Evolutionary conservation across 1,284 basidiomycete species (phyloP), one percentile per base, ranked within the genome.

Genomic region (Sutorius eximius): DNA sequence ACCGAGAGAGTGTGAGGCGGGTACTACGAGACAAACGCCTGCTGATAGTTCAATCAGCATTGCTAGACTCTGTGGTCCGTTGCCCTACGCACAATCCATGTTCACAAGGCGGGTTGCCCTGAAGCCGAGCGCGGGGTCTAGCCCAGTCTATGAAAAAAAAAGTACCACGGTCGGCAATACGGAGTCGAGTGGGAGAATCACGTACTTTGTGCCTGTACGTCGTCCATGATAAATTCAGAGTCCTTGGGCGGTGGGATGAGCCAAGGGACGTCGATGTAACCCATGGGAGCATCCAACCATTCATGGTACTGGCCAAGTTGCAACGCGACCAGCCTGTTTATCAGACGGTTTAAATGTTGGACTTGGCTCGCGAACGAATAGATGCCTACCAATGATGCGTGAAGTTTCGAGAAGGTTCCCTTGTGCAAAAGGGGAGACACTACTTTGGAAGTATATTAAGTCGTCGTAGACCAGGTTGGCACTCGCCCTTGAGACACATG

Each of bases 391-490:
- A n/a, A 38, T 6, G 3, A 20, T 38, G 53, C 51, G 22, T 38
- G 68, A 71, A 71, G 52, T 38, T 69, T 69, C 67, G 65, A 71
- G 67, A 69, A 69, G 33, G 63, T 69, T 67, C 69, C 34, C 13
- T 45, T 34, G 18, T 22, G 48, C 48, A 47, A 46, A 53, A 50
- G 42, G 30, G 53, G 57, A 46, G 51, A 52, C 42, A 37, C 37
- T 18, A 18, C 36, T 37, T 37, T 37, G 5, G 15, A 22, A 10
- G 15, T 46, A 46, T 70, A 60, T 37, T 27, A 32, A 37, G 46
- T 27, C 24, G 24, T 27, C 3, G 24, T 27, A 42, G 12, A 33
- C n/a, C 27, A 4, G 11, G 11, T 30, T 4, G 11, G 11, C 30
- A 16, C 44, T 61, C 2, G 33, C n/a, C n/a, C 27, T 20, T 24